phyloP scores from a whole-genome alignment of 108 stramenopile species.

The Fistulifera pelliculosa region DNA sequence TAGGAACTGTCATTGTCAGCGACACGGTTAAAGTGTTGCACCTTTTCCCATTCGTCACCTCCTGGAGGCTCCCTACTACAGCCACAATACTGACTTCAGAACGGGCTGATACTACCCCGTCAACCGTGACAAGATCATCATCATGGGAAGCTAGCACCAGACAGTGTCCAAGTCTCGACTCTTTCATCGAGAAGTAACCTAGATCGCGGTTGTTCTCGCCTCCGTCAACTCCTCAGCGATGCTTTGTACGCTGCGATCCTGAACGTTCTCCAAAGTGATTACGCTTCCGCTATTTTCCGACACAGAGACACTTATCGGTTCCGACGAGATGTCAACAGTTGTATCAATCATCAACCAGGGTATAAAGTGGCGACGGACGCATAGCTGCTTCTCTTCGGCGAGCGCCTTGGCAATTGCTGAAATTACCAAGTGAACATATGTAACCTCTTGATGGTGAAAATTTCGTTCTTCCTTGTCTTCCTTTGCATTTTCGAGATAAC shows the following conservation, averaged over 20 bases:
- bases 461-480: constrained; percentile 18
- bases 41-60: no score
- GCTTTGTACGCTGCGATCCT: constrained; percentile 3
- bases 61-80: constrained; percentile 8
- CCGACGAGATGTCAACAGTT: constrained; percentile 9
- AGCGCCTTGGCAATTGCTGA: constrained; percentile 27
- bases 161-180: constrained; percentile 8
- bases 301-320: not conserved
- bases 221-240: constrained; percentile 2
- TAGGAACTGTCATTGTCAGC: constrained; percentile 5
- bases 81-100: constrained; percentile 9
- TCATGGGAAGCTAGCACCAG: constrained; percentile 20
- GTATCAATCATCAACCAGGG: constrained; percentile 19
- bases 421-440: constrained; percentile 34
- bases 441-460: constrained; percentile 1
- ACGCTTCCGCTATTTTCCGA: not conserved
- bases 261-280: constrained; percentile 4
- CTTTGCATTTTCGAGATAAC: constrained; percentile 28
- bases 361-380: not conserved
- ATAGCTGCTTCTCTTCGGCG: constrained; percentile 8
- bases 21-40: no score
- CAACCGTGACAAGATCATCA: constrained; percentile 9
- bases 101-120: constrained; percentile 10
- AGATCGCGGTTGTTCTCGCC: not conserved
- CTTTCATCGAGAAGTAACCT: not conserved